These are phyloP conservation scores for Ophiorrhiza pumila DNA, from an alignment of 257 asterid species.

Conservation along the genomic window DNA sequence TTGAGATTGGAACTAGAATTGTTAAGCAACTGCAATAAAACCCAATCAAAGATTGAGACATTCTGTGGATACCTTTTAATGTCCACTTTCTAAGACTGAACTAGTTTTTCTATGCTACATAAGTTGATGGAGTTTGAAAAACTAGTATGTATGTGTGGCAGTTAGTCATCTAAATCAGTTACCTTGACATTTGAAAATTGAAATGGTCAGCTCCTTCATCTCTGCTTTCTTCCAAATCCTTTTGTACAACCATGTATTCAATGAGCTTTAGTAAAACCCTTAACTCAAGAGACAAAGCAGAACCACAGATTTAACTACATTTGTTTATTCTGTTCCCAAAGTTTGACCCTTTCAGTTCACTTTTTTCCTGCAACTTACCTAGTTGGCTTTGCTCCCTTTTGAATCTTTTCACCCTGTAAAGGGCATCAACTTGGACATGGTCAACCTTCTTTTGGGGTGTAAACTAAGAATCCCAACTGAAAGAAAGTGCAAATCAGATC, in stretches of 20 bases:
- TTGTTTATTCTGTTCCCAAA: background rate
- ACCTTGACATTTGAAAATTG: background rate
- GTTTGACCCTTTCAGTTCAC: background rate
- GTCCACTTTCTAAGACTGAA: no score
- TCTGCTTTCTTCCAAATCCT: conserved; percentile 20
- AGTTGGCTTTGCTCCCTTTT: conserved; percentile 4
- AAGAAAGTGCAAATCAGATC: background rate
- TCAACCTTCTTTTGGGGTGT: background rate
- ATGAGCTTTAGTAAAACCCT: conserved; percentile 2
- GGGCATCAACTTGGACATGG: conserved; percentile 4
- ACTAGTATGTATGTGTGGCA: no score
- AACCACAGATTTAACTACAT: no score
- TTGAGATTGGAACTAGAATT: no score
- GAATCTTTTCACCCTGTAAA: conserved; percentile 1
- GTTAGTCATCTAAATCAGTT: background rate
- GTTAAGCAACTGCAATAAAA: no score
- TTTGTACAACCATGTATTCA: background rate
- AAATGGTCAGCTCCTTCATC: background rate
- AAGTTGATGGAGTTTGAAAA: background rate
- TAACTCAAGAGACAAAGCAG: background rate
- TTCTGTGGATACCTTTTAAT: no score
- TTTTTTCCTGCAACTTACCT: background rate
- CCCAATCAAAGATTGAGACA: no score
- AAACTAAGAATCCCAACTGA: background rate
- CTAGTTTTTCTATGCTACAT: no score